Conservation (phyloP, 2,329 filamentous ascomycete genomes). For the Fusarium burgessii region DNA sequence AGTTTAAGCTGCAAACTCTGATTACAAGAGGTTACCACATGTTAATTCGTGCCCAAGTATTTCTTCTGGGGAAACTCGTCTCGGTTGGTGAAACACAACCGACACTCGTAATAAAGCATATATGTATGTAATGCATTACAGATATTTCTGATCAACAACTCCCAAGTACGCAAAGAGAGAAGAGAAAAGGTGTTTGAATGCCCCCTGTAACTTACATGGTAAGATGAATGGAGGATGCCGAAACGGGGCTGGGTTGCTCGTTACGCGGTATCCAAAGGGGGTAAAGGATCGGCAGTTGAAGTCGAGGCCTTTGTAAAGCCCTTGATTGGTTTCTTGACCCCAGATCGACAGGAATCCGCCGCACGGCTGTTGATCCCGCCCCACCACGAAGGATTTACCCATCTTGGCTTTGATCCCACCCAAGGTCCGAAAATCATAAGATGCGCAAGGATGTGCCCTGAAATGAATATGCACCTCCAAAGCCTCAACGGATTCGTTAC, state of each 20-base stretch:
- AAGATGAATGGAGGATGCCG: background rate
- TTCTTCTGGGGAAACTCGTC: background rate
- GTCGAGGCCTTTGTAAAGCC: background rate
- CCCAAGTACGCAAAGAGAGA: background rate
- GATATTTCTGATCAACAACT: background rate
- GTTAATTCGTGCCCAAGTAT: background rate
- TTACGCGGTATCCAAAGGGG: background rate
- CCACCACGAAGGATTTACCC: constrained; percentile 4
- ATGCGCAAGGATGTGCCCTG: background rate
- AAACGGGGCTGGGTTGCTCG: background rate
- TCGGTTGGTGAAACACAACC: background rate
- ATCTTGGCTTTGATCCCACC: background rate
- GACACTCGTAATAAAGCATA: background rate
- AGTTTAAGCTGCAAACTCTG: background rate
- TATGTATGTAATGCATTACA: background rate
- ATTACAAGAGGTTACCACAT: background rate
- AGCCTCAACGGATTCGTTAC: background rate
- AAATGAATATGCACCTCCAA: background rate
- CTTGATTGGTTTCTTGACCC: background rate
- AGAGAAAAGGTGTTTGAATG: background rate
- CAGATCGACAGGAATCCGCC: background rate
- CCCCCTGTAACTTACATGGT: background rate
- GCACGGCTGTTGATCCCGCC: constrained; percentile 8
- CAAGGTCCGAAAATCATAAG: background rate
- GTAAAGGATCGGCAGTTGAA: background rate